Conservation (phyloP, 106 monocot species). For the Dioscorea alata region DNA sequence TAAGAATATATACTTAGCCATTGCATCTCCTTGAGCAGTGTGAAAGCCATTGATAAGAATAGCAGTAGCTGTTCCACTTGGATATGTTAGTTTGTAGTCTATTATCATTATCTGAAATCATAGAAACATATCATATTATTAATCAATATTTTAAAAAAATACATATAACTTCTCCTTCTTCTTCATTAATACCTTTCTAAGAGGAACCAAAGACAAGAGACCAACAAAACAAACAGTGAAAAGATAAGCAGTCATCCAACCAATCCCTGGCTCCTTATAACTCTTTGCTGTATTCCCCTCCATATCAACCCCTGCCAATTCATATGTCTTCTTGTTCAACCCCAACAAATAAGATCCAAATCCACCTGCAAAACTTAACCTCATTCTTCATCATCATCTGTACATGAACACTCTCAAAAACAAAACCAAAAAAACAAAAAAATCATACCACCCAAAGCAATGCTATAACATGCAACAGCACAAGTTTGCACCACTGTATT, state of each 20-base stretch:
- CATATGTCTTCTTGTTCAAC: constrained; percentile 8
- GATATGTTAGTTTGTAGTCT: constrained; percentile 5
- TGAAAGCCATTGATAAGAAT: constrained; percentile 1
- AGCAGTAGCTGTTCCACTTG: constrained; percentile 12
- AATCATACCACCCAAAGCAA: no score
- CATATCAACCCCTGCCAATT: constrained; percentile 1
- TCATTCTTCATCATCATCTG: no score
- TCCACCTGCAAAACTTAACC: neutral
- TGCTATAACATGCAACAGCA: no score
- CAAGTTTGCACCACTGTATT: no score
- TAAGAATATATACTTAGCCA: neutral
- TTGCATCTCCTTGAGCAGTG: neutral
- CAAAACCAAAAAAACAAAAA: no score
- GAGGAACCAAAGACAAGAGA: constrained; percentile 4
- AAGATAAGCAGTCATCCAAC: constrained; percentile 9
- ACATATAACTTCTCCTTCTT: no score
- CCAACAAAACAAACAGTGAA: constrained; percentile 12
- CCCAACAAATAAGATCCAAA: constrained; percentile 9
- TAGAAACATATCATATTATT: no score
- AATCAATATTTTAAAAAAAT: no score
- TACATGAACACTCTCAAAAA: no score
- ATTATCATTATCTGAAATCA: constrained; percentile 1
- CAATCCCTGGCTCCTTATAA: constrained; percentile 1
- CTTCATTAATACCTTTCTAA: constrained; percentile 4
- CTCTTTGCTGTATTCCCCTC: neutral